phyloP scores from a whole-genome alignment of 768 basidiomycete genomes.

The Mycena galericulata region DNA sequence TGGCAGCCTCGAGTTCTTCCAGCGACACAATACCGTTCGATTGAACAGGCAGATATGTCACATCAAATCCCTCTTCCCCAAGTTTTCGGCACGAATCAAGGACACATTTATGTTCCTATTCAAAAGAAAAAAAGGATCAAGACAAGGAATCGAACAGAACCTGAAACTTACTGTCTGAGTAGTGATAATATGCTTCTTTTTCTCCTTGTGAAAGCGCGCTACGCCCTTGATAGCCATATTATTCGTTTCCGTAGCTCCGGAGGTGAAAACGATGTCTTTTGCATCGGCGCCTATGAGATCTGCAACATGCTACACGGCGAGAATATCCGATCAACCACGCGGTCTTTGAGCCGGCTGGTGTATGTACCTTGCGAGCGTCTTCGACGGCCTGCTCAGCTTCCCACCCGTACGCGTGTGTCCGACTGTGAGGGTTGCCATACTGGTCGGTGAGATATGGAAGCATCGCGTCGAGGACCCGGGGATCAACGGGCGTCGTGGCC shows the following conservation, averaged over 20 bases:
- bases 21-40: slow-evolving; percentile 86
- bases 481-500: slow-evolving; percentile 98
- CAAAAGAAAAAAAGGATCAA: background rate
- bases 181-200: slow-evolving; percentile 94
- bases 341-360: slow-evolving; percentile 12
- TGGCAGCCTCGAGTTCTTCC: slow-evolving; percentile 83
- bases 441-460: slow-evolving; percentile 95
- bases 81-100: slow-evolving; percentile 97
- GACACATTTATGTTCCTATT: slow-evolving; percentile 97
- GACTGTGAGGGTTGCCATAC: slow-evolving; percentile 97
- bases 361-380: slow-evolving; percentile 83
- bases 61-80: slow-evolving; percentile 95
- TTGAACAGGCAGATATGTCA: slow-evolving; percentile 97
- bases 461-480: slow-evolving; percentile 97
- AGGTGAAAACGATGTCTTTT: slow-evolving; percentile 98
- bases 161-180: slow-evolving; percentile 82
- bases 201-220: slow-evolving; percentile 94
- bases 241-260: slow-evolving; percentile 97
- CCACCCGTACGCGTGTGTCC: slow-evolving; percentile 99
- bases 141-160: background rate
- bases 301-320: slow-evolving; percentile 78
- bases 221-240: slow-evolving; percentile 98
- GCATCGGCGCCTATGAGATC: slow-evolving; percentile 92
- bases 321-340: slow-evolving; percentile 2
- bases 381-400: slow-evolving; percentile 97